Evolutionary conservation across 208 protist species (phyloP).

Genomic region (Leishmania guyanensis): DNA sequence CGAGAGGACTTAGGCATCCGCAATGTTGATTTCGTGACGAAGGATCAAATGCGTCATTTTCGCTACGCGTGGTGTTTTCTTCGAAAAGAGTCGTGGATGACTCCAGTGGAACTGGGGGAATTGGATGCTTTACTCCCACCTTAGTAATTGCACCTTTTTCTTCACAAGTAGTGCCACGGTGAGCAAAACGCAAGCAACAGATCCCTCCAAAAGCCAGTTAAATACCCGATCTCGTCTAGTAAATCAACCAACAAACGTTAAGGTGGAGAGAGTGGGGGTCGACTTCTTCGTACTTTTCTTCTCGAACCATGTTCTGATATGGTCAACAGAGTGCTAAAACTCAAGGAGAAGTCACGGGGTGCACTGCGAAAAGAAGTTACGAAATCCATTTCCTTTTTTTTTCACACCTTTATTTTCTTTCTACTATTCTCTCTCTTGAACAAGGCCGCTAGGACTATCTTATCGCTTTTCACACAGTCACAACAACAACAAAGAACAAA

Average conservation of each 20-base stretch:
- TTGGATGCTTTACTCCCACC: slow-evolving; percentile 78
- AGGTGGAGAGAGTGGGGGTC: no score
- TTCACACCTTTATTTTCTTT: slow-evolving; percentile 1
- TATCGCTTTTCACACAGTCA: neutral
- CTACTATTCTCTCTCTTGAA: neutral
- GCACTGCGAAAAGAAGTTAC: neutral
- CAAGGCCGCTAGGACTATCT: neutral
- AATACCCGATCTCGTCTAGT: neutral
- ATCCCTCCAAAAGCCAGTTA: neutral
- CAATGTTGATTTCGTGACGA: slow-evolving; percentile 82
- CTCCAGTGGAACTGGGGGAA: slow-evolving; percentile 78
- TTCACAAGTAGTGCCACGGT: neutral
- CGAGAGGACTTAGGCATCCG: slow-evolving; percentile 77
- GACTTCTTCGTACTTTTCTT: neutral
- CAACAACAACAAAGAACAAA: slow-evolving; percentile 2
- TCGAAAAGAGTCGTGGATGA: slow-evolving; percentile 76
- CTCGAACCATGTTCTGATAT: neutral
- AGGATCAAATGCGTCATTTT: slow-evolving; percentile 84
- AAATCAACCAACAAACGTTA: neutral
- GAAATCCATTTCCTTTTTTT: slow-evolving; percentile 1
- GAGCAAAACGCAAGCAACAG: neutral
- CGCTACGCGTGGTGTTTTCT: slow-evolving; percentile 89
- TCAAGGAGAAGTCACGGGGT: neutral
- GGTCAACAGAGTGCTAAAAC: neutral
- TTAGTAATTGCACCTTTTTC: slow-evolving; percentile 29